phyloP scores from a whole-genome alignment of 148 eudicot species.

The Cornus controversa region DNA sequence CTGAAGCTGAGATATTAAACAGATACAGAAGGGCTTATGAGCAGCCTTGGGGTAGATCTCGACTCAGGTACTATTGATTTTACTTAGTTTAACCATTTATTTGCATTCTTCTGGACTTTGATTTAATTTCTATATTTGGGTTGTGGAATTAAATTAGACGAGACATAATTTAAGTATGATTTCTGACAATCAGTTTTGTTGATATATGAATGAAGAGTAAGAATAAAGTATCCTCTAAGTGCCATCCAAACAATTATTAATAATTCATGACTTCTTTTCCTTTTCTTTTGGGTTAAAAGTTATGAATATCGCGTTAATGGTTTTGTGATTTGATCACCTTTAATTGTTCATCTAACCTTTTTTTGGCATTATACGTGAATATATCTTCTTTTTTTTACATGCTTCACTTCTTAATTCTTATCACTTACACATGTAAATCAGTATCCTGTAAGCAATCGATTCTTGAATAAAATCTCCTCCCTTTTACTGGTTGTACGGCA shows the following conservation, averaged over 20 bases:
- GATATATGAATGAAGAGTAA: neutral
- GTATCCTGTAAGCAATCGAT: neutral
- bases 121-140: neutral
- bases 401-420: neutral
- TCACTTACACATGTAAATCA: neutral
- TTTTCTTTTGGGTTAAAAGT: neutral
- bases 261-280: neutral
- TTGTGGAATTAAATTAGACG: neutral
- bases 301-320: neutral
- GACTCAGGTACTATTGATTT: slow-evolving; percentile 59
- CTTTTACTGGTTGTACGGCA: neutral
- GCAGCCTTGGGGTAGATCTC: slow-evolving; percentile 92
- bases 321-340: neutral
- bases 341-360: neutral
- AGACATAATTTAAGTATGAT: neutral
- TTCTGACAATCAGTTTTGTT: neutral
- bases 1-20: slow-evolving; percentile 70
- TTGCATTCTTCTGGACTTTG: neutral
- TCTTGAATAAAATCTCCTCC: neutral
- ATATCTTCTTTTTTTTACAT: neutral
- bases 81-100: neutral
- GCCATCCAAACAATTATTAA: neutral
- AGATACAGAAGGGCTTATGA: slow-evolving; percentile 90
- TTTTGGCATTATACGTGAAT: neutral
- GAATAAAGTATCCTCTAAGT: neutral